A percentile compares a stretch with the other conserved stretches of the same genome.
phyloP scores from a whole-genome alignment of 257 asterid genomes.

The Solanum piurae region DNA sequence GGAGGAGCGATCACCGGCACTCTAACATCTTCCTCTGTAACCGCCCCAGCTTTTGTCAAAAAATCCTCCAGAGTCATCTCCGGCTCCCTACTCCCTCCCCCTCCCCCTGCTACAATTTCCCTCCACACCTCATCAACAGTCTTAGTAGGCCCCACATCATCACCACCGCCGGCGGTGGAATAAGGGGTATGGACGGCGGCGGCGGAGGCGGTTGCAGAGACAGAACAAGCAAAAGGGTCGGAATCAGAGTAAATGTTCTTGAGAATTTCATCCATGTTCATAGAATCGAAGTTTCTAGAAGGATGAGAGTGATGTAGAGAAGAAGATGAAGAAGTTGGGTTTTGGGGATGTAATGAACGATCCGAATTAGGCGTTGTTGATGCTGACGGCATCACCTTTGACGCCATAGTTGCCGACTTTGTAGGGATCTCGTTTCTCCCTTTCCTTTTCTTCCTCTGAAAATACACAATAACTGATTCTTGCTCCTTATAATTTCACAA shows the following conservation, averaged over 20 bases:
- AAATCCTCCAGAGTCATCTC: constrained; percentile 86
- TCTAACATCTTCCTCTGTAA: constrained; percentile 71
- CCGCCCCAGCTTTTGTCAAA: constrained; percentile 80
- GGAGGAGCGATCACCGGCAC: constrained; percentile 16
- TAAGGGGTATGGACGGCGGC: constrained; percentile 4
- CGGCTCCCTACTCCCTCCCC: constrained; percentile 24
- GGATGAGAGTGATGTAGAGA: constrained; percentile 31
- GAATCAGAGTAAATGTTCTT: constrained; percentile 35
- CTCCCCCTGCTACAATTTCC: constrained; percentile 37
- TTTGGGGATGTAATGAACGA: constrained; percentile 61
- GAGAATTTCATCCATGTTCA: constrained; percentile 81
- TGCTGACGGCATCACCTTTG: constrained; percentile 88
- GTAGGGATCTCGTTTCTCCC: not conserved
- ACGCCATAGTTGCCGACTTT: constrained; percentile 63
- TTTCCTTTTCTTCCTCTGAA: not conserved
- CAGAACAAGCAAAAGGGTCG: not conserved
- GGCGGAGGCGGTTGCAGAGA: constrained; percentile 38
- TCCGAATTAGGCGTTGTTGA: constrained; percentile 80
- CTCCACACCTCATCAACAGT: constrained; percentile 58
- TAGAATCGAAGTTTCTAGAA: constrained; percentile 41
- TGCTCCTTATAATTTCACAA: not conserved
- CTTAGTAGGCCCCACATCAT: constrained; percentile 16
- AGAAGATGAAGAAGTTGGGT: constrained; percentile 16
- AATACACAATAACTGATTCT: not conserved
- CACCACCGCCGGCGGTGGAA: not conserved